phyloP scores from a whole-genome alignment of 2,329 filamentous ascomycete genomes.

The Neurospora sp. region DNA sequence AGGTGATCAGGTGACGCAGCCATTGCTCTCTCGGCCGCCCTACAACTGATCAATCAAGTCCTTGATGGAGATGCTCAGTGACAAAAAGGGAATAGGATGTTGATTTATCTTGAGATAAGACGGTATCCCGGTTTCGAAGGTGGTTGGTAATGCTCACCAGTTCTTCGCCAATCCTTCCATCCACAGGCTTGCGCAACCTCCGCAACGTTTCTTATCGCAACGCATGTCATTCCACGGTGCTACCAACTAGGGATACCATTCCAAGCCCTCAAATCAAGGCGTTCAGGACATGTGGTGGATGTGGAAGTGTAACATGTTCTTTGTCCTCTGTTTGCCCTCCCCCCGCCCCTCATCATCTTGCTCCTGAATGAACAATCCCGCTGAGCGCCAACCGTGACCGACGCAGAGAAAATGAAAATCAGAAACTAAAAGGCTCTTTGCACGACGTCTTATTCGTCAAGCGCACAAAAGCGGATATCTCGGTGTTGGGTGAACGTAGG shows the following conservation, averaged over 20 bases:
- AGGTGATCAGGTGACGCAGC: slow-evolving; percentile 19
- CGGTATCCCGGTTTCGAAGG: not conserved
- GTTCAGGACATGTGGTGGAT: not conserved
- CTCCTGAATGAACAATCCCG: not conserved
- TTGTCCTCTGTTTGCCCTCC: not conserved
- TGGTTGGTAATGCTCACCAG: not conserved
- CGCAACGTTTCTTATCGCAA: slow-evolving; percentile 1
- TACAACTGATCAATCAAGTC: not conserved
- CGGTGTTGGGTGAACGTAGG: slow-evolving; percentile 1
- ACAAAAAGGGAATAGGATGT: not conserved
- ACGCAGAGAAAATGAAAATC: slow-evolving; percentile 6
- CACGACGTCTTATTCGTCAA: slow-evolving; percentile 10
- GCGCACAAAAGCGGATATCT: slow-evolving; percentile 16
- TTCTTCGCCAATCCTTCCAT: not conserved
- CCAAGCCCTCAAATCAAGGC: not conserved
- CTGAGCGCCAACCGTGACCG: not conserved
- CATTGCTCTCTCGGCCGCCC: slow-evolving; percentile 3
- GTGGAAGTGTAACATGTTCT: not conserved
- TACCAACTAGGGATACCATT: not conserved
- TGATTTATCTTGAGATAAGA: not conserved
- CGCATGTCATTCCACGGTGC: not conserved
- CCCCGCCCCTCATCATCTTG: not conserved
- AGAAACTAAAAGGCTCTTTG: slow-evolving; percentile 14
- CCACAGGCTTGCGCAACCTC: not conserved
- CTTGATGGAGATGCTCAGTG: not conserved